Evolutionary conservation across 2,329 filamentous ascomycete species (phyloP).

Genomic region (Trichoderma citrinoviride): DNA sequence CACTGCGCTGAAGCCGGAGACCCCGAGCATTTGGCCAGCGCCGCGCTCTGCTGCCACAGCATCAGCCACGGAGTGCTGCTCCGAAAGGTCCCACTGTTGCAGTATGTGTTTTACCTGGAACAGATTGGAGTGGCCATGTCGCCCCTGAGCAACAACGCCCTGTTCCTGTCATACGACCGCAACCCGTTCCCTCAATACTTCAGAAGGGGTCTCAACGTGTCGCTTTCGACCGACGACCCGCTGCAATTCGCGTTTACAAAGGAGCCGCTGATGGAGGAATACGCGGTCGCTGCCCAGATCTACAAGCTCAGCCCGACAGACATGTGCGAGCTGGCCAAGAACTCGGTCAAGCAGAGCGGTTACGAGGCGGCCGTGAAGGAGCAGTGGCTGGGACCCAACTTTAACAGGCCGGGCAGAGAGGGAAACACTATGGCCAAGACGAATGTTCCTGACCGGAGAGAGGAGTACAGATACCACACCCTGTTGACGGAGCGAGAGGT

Average conservation of each 20-base stretch:
- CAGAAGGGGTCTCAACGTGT: constrained; percentile 89
- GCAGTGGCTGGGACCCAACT: constrained; percentile 83
- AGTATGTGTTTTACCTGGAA: constrained; percentile 98
- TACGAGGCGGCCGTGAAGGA: constrained; percentile 88
- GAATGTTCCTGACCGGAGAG: constrained; percentile 90
- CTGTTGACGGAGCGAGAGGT: constrained; percentile 78
- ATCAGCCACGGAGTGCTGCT: constrained; percentile 93
- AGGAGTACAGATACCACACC: constrained; percentile 86
- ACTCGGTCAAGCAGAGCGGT: constrained; percentile 91
- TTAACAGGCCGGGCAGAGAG: constrained; percentile 70
- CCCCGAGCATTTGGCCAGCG: constrained; percentile 90
- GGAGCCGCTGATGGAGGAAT: constrained; percentile 96
- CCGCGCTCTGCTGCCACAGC: constrained; percentile 88
- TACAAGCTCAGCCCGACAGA: constrained; percentile 96
- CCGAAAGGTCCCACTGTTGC: constrained; percentile 88
- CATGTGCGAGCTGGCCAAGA: constrained; percentile 97
- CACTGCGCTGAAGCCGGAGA: constrained; percentile 97
- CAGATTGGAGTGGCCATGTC: constrained; percentile 99
- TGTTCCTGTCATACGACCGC: constrained; percentile 94
- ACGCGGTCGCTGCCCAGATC: constrained; percentile 95
- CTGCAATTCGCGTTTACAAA: constrained; percentile 98
- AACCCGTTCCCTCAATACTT: constrained; percentile 98
- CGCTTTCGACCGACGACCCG: constrained; percentile 92
- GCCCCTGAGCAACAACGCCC: constrained; percentile 94
- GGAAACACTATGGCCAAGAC: constrained; percentile 95